phyloP scores from a whole-genome alignment of 805 yeast species.

The Starmerella roubikii region DNA sequence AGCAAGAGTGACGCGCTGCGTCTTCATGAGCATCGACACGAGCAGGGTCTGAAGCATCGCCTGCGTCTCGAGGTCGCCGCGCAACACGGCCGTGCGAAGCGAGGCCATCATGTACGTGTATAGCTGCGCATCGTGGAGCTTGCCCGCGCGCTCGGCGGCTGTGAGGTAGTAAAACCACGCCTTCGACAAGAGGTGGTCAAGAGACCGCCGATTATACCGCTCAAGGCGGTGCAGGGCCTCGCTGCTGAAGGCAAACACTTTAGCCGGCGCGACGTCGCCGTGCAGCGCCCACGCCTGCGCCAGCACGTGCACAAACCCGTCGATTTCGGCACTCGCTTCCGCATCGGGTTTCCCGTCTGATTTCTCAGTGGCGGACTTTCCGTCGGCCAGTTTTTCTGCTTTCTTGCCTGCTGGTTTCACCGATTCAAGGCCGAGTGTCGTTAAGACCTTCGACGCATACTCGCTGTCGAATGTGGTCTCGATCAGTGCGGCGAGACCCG shows the following conservation, averaged over 20 bases:
- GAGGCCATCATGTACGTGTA: slow-evolving; percentile 60
- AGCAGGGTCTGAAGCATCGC: slow-evolving; percentile 78
- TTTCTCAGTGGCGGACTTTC: background rate
- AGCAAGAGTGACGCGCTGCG: slow-evolving; percentile 77
- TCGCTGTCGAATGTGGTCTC: slow-evolving; percentile 35
- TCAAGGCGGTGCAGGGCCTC: slow-evolving; percentile 27
- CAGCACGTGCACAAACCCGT: slow-evolving; percentile 63
- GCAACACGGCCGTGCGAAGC: slow-evolving; percentile 74
- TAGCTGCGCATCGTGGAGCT: slow-evolving; percentile 35
- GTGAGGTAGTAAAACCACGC: slow-evolving; percentile 84
- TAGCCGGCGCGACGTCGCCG: slow-evolving; percentile 33
- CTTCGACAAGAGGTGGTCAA: slow-evolving; percentile 79
- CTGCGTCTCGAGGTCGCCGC: slow-evolving; percentile 85
- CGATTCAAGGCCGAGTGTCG: slow-evolving; percentile 25
- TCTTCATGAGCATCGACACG: slow-evolving; percentile 61
- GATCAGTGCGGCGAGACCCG: slow-evolving; percentile 43
- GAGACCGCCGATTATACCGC: slow-evolving; percentile 60
- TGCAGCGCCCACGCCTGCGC: slow-evolving; percentile 69
- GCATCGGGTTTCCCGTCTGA: background rate
- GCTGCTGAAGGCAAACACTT: slow-evolving; percentile 33
- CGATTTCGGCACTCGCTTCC: slow-evolving; percentile 52
- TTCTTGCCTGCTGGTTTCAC: slow-evolving; percentile 17
- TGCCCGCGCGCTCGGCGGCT: slow-evolving; percentile 47
- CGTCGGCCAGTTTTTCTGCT: slow-evolving; percentile 20
- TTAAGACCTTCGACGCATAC: slow-evolving; percentile 31